Evolutionary conservation across 306 rosid species (phyloP), one percentile per base, ranked within the genome.

Genomic region (Cicer bijugum): DNA sequence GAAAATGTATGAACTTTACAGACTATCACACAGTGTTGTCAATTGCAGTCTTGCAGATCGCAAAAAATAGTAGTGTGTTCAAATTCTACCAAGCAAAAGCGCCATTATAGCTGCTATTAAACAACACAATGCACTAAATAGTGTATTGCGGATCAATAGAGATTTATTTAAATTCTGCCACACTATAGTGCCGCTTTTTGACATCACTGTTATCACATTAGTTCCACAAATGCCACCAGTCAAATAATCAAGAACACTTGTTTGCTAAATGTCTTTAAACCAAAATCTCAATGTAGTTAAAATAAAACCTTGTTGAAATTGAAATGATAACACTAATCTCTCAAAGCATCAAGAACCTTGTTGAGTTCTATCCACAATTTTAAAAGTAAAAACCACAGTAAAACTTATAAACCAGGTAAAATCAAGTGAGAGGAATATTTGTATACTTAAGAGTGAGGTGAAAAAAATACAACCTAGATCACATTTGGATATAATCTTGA

Each of bases 241-340:
- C 39, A 17, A 42, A 47, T 53, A 66, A 48, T 23, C 75, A 42
- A 71, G 64, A 67, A n/a, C 15, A 72, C 56, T 33, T 19, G 45
- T 56, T 40, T 46, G 17, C 33, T 47, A 50, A 57, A 51, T 65
- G 5, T 56, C 23, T 59, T n/a, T 42, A 50, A 48, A 59, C 46
- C 19, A 63, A 67, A 52, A 68, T 44, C 59, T 20, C 38, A n/a
- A 58, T 14, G 20, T 6, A 14, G 5, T 59, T 17, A 42, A 63
- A 70, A 80, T 39, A n/a, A 44, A 48, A 58, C 6, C 8, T 38
- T 0, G 19, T 17, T 17, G 19, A 17, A 17, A 17, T 17, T 47
- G 12, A 47, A 47, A 59, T 44, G 43, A 15, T 10, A 35, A 14
- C 60, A 72, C 9, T 12, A 6, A 37, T 39, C 62, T 47, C 48